Conservation (phyloP, 2,329 filamentous ascomycete species). For the Cryphonectria carpinicola region DNA sequence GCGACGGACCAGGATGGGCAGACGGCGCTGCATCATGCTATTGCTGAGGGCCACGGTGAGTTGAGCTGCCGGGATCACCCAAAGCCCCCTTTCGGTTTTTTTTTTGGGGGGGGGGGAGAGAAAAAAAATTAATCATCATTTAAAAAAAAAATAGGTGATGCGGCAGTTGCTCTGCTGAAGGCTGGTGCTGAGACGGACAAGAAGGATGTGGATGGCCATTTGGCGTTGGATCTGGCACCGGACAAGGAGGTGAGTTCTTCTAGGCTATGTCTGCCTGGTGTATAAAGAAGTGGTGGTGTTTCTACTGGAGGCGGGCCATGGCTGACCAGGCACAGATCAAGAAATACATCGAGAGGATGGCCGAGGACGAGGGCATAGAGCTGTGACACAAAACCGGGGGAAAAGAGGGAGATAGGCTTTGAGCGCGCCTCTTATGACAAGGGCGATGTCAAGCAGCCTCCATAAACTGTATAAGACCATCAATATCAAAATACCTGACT, state of each 20-base stretch:
- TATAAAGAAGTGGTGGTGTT: slow-evolving; percentile 21
- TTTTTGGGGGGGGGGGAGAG: slow-evolving; percentile 40
- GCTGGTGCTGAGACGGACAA: slow-evolving; percentile 83
- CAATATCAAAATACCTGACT: slow-evolving; percentile 22
- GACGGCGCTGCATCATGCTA: slow-evolving; percentile 87
- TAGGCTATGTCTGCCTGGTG: not conserved
- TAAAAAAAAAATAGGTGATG: slow-evolving; percentile 52
- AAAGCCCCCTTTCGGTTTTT: too few species aligned
- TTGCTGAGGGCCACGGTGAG: slow-evolving; percentile 71
- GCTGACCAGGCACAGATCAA: slow-evolving; percentile 57
- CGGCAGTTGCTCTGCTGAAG: slow-evolving; percentile 80
- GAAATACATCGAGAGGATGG: slow-evolving; percentile 75
- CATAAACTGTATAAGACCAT: slow-evolving; percentile 20
- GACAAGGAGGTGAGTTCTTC: slow-evolving; percentile 72
- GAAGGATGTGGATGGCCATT: slow-evolving; percentile 69
- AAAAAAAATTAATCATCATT: not conserved
- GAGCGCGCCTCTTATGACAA: not conserved
- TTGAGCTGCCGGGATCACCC: not conserved
- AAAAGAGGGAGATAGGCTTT: too few species aligned
- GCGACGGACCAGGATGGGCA: slow-evolving; percentile 80
- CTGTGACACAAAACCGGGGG: slow-evolving; percentile 37
- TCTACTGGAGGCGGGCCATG: slow-evolving; percentile 8
- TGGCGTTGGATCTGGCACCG: slow-evolving; percentile 82
- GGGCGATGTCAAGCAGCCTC: not conserved
- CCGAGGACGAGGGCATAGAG: slow-evolving; percentile 83